Percentiles rank a stretch among this genome's conserved stretches.
These are phyloP conservation scores for Porcisia deanei DNA, from an alignment of 208 protist genomes.

Conservation along the genomic window DNA sequence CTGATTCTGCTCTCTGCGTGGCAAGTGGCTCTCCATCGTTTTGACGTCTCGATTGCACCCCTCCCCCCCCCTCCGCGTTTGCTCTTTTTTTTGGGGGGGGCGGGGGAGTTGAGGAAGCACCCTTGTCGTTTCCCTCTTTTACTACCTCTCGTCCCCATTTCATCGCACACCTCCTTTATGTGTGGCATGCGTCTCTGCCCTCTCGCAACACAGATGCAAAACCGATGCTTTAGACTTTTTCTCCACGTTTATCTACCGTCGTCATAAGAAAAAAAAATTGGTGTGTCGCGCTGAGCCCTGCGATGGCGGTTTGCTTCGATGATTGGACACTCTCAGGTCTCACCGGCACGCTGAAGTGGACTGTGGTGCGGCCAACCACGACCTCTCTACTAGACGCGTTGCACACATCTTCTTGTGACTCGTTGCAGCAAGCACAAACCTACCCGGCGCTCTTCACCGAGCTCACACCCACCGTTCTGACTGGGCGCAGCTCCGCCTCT, in stretches of 20 bases:
- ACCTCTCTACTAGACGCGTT: background rate
- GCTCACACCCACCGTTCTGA: slow-evolving; percentile 28
- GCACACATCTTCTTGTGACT: background rate
- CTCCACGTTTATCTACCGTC: background rate
- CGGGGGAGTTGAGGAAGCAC: background rate
- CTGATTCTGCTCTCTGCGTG: background rate
- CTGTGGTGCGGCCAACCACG: slow-evolving; percentile 3
- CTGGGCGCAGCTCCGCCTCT: slow-evolving; percentile 15
- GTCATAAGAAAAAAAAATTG: background rate
- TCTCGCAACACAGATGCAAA: background rate
- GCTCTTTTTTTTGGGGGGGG: background rate
- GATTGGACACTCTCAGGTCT: slow-evolving; percentile 26
- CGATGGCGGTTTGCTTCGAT: slow-evolving; percentile 22
- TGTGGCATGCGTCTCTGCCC: slow-evolving; percentile 1
- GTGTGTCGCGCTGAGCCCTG: background rate
- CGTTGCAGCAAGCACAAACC: slow-evolving; percentile 8
- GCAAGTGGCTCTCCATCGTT: background rate
- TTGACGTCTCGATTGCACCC: background rate
- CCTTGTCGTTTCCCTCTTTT: background rate
- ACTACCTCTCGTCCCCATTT: background rate
- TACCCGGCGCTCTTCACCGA: slow-evolving; percentile 26
- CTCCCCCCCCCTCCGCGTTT: background rate
- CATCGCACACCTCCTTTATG: background rate
- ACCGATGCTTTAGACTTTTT: background rate
- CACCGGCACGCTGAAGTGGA: slow-evolving; percentile 21